Evolutionary conservation across 2,329 filamentous ascomycete genomes (phyloP), one percentile per base, ranked within the genome.

Genomic region (Kalaharituber pfeilii): DNA sequence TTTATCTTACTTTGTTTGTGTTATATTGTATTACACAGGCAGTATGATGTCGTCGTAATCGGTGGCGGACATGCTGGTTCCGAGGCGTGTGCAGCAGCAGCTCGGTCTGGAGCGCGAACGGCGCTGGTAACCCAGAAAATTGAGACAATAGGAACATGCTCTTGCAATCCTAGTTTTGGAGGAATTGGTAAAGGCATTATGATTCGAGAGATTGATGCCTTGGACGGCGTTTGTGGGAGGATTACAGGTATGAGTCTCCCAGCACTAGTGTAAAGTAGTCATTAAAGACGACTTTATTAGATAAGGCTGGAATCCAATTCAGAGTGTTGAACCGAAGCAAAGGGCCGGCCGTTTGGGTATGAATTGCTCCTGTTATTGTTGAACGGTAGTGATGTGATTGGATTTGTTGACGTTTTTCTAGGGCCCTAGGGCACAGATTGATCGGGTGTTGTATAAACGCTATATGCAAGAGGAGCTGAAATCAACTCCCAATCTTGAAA

Each of bases 181-280:
- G 91, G 91, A n/a, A 96, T 98, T 62, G 91, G 91, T 45, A 98
- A 98, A 67, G 91, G 91, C 15, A 96, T 86, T 8, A 95, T 98
- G 73, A 73, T 98, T 51, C 81, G 89, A 42, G 91, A 98, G 69
- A 82, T 98, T 28, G 91, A 98, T 71, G 91, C 91, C 0, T 74
- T 98, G 56, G 91, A 96, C 65, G 91, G 91, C 0, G 72, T 98
- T 20, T 82, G 87, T 0, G 88, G 86, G 0, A 78, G 86, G 30
- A 82, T 95, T 22, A 57, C 42, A 13, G 30, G 30, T 59, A 27
- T 54, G 55, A 55, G 55, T 22, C 9, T 36, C n/a, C n/a, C n/a
- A n/a, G n/a, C n/a, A n/a, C n/a, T n/a, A n/a, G n/a, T n/a, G n/a
- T n/a, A n/a, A n/a, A n/a, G n/a, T n/a, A n/a, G n/a, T n/a, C n/a